Base-by-base conservation (phyloP, 352 stramenopile species). In the Phytophthora palmivora region DNA sequence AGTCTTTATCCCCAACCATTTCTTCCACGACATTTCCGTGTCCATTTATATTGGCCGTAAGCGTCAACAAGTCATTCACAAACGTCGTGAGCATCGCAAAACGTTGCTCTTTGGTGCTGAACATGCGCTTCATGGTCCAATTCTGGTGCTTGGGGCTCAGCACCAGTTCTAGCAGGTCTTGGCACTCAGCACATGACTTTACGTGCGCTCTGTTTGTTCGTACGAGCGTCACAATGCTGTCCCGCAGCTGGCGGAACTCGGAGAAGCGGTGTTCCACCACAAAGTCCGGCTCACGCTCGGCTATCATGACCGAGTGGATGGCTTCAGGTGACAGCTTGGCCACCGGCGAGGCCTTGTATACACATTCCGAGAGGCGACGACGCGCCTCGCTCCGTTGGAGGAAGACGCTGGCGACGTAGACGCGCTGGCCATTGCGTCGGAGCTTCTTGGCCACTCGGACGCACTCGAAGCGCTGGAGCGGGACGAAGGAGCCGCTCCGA, bases 261-360 rank as follows among this genome's bases (percentile, higher is more conserved):
- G 43, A 58, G 38, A 79, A 74, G 26, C 53, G 70, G 41, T 61
- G 67, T 37, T 76, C 67, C 22, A 74, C 58, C n/a, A 49, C 37
- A 60, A 56, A 79, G 53, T 76, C 63, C 14, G 70, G 64, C 46
- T 79, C 66, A 18, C 70, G 70, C 42, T 79, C 70, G 32, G 70
- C 51, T 37, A 69, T 67, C 67, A 76, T 68, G 50, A 73, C 33
- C 3, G 50, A 41, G 33, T 14, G 44, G 53, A 79, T 60, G 28
- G 49, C 58, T 33, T 74, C 38, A 6, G 47, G 44, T 4, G 53
- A 61, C 32, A 71, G 54, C 4, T 64, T 71, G 4, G 44, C 67
- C 12, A 59, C 44, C 3, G 51, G 37, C 5, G 61, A 55, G 15
- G 30, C 42, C 37, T 45, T 56, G 43, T 79, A 76, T 6, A 63